Conservation (phyloP, 2,329 filamentous ascomycete genomes). For the Berkeleyomyces basicola region DNA sequence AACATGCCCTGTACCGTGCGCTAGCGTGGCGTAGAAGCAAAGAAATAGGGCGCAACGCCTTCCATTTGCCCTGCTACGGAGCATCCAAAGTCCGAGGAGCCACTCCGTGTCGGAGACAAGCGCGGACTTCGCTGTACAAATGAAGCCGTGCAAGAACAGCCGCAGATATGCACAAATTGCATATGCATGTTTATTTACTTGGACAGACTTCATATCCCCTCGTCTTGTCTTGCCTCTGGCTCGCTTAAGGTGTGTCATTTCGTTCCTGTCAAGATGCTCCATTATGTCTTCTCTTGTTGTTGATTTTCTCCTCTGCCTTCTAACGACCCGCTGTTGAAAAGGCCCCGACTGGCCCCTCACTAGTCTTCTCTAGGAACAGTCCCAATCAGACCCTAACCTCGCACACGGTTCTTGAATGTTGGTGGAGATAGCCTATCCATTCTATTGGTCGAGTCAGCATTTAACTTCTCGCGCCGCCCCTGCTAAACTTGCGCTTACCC, state of each 20-base stretch:
- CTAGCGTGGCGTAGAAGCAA: not conserved
- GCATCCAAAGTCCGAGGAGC: no score
- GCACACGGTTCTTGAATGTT: not conserved
- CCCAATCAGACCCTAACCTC: not conserved
- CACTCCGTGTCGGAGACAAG: not conserved
- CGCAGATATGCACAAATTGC: no score
- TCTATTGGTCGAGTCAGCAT: not conserved
- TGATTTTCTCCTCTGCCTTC: not conserved
- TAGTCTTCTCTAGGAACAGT: not conserved
- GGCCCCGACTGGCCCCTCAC: not conserved
- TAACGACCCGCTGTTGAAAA: not conserved
- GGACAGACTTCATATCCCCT: no score
- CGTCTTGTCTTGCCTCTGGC: not conserved
- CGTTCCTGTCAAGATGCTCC: not conserved
- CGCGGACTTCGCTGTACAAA: no score
- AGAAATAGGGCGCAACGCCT: not conserved
- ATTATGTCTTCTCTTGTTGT: not conserved
- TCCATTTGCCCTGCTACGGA: not conserved
- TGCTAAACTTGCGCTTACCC: not conserved
- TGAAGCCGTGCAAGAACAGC: no score
- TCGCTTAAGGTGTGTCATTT: not conserved
- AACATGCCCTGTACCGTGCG: no score
- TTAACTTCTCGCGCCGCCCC: not conserved
- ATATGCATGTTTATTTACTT: no score
- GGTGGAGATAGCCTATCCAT: not conserved